These are phyloP conservation scores for Marchantia polymorpha DNA, from an alignment of 225 moss, liverwort and hornwort genomes.

Conservation along the genomic window DNA sequence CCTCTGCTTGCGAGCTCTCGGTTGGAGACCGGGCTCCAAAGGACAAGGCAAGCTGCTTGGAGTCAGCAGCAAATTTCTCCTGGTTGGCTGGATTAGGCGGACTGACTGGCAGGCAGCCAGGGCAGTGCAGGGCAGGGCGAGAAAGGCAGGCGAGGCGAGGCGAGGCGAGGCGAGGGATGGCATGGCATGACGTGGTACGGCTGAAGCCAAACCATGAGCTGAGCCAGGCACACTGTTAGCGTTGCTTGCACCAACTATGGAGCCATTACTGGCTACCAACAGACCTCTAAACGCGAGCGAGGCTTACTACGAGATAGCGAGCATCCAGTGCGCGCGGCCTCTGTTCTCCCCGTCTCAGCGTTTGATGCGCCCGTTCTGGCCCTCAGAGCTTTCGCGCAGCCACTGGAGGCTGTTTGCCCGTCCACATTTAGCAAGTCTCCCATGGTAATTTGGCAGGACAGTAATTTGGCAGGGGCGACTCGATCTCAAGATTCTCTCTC, in stretches of 20 bases:
- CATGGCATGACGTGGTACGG: too few species aligned
- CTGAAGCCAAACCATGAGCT: neutral
- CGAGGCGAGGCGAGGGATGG: too few species aligned
- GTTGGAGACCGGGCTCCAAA: neutral
- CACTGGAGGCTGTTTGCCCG: neutral
- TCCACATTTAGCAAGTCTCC: neutral
- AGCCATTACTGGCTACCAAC: neutral
- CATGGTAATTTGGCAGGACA: neutral
- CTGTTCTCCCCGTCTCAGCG: neutral
- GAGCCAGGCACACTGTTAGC: too few species aligned
- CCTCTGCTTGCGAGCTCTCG: neutral
- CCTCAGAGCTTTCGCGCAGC: slow-evolving; percentile 14
- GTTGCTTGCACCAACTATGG: neutral
- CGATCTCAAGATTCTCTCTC: neutral
- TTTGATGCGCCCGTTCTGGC: neutral
- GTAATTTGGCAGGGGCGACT: neutral
- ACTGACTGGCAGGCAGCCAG: neutral
- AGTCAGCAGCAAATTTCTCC: slow-evolving; percentile 12
- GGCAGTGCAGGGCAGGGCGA: too few species aligned
- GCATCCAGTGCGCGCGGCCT: neutral
- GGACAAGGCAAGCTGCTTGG: slow-evolving; percentile 9
- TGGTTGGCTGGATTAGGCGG: neutral
- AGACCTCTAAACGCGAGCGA: neutral
- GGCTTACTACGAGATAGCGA: neutral
- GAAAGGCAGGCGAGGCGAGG: too few species aligned